Evolutionary conservation across 106 monocot species (phyloP).

Genomic region (Dendrobium catenatum): DNA sequence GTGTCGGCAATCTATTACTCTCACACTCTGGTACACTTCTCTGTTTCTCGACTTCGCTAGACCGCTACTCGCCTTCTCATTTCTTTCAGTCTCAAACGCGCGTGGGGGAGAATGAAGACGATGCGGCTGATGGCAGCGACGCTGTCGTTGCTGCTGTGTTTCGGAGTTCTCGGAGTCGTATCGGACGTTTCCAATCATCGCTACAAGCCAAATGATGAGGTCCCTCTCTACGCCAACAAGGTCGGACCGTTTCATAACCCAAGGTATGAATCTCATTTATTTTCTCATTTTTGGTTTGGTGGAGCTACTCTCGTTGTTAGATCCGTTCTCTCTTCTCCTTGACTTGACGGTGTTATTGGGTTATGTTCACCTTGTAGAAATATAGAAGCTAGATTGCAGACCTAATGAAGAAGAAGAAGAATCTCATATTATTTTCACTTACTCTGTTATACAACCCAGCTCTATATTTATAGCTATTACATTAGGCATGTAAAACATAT

Average conservation of each 20-base stretch:
- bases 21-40: too few species aligned
- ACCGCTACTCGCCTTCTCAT: too few species aligned
- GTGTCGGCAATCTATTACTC: too few species aligned
- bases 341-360: background rate
- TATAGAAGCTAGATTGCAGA: too few species aligned
- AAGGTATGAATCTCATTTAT: conserved; percentile 20
- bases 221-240: conserved; percentile 65
- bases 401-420: too few species aligned
- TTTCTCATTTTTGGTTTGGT: background rate
- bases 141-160: background rate
- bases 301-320: background rate
- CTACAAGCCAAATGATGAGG: conserved; percentile 40
- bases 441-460: too few species aligned
- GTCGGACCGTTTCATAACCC: conserved; percentile 70
- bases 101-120: background rate
- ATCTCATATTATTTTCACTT: too few species aligned
- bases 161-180: conserved; percentile 10
- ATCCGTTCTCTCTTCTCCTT: background rate
- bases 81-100: too few species aligned
- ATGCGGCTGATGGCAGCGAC: too few species aligned
- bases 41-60: too few species aligned
- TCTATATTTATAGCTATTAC: too few species aligned
- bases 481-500: too few species aligned
- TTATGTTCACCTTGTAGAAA: background rate
- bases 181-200: conserved; percentile 55